Conservation (phyloP, 164 flowering plant species). For the Stephania cephalantha region DNA sequence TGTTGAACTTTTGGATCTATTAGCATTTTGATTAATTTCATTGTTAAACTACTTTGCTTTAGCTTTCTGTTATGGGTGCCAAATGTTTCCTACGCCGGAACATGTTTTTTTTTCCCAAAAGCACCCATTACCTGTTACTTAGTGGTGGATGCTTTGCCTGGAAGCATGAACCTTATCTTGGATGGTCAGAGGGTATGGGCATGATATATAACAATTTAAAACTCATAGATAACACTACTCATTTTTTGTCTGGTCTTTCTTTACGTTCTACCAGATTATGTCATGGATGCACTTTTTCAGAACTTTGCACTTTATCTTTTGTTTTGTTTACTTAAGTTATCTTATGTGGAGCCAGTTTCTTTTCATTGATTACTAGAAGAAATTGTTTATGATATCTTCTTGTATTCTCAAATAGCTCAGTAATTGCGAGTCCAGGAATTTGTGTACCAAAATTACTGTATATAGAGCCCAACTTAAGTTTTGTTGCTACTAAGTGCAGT, state of each 20-base stretch:
- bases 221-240: slow-evolving; percentile 18
- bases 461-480: not conserved
- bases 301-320: too few species aligned
- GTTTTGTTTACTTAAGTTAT: too few species aligned
- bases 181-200: slow-evolving; percentile 39
- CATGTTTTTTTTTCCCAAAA: slow-evolving; percentile 26
- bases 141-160: slow-evolving; percentile 8
- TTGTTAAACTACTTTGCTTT: slow-evolving; percentile 3
- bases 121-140: slow-evolving; percentile 13
- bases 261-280: slow-evolving; percentile 20
- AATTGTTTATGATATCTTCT: not conserved
- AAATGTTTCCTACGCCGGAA: slow-evolving; percentile 31
- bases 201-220: slow-evolving; percentile 27
- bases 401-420: not conserved
- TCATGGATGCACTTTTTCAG: slow-evolving; percentile 8
- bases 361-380: slow-evolving; percentile 1
- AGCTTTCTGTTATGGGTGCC: slow-evolving; percentile 13
- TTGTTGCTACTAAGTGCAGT: not conserved
- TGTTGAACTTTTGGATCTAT: not conserved
- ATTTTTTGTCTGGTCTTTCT: slow-evolving; percentile 17
- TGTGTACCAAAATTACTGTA: not conserved
- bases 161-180: slow-evolving; percentile 39
- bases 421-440: not conserved
- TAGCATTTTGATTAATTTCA: slow-evolving; percentile 5
- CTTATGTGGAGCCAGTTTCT: slow-evolving; percentile 4